Percentiles rank a stretch among this genome's conserved stretches.
These are phyloP conservation scores for Oryza coarctata DNA, from an alignment of 176 grass and related monocot genomes.

Conservation along the genomic window DNA sequence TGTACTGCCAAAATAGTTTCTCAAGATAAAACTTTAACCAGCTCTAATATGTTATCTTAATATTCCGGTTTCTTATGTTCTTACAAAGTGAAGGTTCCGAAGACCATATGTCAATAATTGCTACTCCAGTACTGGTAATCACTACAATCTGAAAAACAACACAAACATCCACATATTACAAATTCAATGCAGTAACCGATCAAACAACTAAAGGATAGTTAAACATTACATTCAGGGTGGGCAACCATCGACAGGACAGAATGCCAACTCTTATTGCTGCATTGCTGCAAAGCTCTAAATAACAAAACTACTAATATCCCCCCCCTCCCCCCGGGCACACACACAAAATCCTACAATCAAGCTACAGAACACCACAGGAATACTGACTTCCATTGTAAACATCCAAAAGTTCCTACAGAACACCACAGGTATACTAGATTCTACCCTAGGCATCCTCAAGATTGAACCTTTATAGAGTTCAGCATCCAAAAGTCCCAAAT, in stretches of 20 bases:
- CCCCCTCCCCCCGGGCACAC: too few relatives aligned
- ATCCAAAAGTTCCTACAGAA: not conserved
- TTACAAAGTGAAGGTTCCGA: conserved; percentile 12
- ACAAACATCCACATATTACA: not conserved
- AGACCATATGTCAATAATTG: not conserved
- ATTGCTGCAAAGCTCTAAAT: conserved; percentile 4
- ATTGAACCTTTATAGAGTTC: conserved; percentile 1
- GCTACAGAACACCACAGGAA: not conserved
- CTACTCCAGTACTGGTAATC: not conserved
- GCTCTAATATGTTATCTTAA: not conserved
- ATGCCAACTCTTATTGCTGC: not conserved
- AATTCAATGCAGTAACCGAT: conserved; percentile 4
- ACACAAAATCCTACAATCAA: conserved; percentile 21
- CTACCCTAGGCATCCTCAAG: conserved; percentile 3
- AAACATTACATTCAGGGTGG: conserved; percentile 15
- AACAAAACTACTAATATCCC: not conserved
- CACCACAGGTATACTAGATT: not conserved
- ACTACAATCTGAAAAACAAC: conserved; percentile 2
- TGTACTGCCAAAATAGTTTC: not conserved
- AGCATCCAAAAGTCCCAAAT: conserved; percentile 18
- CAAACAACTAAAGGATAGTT: not conserved
- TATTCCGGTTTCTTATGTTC: not conserved
- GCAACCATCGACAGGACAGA: not conserved
- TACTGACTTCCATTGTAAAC: not conserved
- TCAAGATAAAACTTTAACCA: not conserved